Base-by-base conservation (phyloP, 139 green algal species). In the Volvox africanus region DNA sequence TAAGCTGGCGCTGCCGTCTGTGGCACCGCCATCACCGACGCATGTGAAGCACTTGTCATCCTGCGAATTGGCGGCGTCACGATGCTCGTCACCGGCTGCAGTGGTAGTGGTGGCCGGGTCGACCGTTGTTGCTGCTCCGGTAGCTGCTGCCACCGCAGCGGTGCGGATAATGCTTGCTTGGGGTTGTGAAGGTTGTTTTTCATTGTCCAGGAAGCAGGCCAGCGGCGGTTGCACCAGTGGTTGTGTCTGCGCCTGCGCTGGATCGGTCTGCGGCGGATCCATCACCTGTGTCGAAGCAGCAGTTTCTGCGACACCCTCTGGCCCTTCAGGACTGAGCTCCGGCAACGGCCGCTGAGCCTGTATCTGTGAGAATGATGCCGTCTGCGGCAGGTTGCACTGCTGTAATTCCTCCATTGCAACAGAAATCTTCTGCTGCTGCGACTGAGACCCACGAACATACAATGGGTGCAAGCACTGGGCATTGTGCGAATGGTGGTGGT, bases 1-100 rank as follows among this genome's bases (percentile, higher is more conserved):
- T 33, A 89, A 16, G 67, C 36, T 89, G 22, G 83, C 83, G 24
- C 36, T 44, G 83, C 83, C 83, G 67, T 89, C 83, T 9, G 68
- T 37, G 33, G 62, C 62, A 33, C 83, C 83, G 36, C 83, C 83
- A 28, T 80, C 65, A n/a, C 83, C 80, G 61, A 0, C 2, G 35
- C 13, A 20, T 19, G n/a, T 33, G 81, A 61, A 87, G 81, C 81
- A 55, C 9, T 55, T 55, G 44, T 55, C 44, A 55, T 55, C 44
- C 44, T 55, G 44, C 44, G 44, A 55, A 55, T 9, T 55, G 44
- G 44, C 76, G 81, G 26, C 81, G 16, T 33, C 30, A 32, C 61
- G 50, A 32, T 65, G 13, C 44, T 32, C 71, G 19, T 30, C 28
- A 79, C 65, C 5, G 44, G 61, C 1, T 9, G 35, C 13, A 36